These are phyloP conservation scores for Neonectria sp. DNA, from an alignment of 2,329 filamentous ascomycete species.

Conservation along the genomic window DNA sequence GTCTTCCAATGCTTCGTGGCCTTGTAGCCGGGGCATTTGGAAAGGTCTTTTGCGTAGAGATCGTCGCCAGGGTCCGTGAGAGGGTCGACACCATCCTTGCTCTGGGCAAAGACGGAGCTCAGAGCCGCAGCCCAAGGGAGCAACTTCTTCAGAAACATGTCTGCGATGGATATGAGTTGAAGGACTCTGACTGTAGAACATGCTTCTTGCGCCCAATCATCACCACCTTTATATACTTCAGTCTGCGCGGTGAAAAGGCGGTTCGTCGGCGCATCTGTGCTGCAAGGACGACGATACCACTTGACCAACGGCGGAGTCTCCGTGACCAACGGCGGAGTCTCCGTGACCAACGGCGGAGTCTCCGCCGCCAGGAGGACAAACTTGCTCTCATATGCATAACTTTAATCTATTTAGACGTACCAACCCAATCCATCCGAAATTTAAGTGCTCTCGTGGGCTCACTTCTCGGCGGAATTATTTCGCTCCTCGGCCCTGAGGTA, in stretches of 20 bases:
- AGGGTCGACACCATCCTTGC: conserved; percentile 37
- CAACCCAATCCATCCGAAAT: no score
- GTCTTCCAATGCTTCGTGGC: conserved; percentile 72
- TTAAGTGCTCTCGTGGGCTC: neutral
- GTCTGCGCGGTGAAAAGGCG: neutral
- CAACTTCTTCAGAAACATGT: conserved; percentile 39
- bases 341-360: no score
- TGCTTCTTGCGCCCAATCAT: neutral
- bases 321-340: no score
- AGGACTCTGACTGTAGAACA: neutral
- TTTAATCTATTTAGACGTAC: neutral
- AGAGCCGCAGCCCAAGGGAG: conserved; percentile 32
- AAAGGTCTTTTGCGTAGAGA: conserved; percentile 40
- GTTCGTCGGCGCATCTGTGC: neutral
- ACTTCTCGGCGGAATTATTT: neutral
- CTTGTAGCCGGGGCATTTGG: conserved; percentile 76
- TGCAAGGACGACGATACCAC: neutral
- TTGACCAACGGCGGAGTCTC: conserved; percentile 32
- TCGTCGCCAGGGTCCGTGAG: conserved; percentile 38
- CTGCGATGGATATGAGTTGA: neutral
- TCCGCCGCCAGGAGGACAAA: no score
- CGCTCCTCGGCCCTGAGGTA: neutral
- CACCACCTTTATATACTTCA: conserved; percentile 26
- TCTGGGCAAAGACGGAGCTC: conserved; percentile 35
- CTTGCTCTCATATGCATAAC: neutral